Conservation (phyloP, 169 alveolate genomes). For the Plasmodium gaboni region DNA sequence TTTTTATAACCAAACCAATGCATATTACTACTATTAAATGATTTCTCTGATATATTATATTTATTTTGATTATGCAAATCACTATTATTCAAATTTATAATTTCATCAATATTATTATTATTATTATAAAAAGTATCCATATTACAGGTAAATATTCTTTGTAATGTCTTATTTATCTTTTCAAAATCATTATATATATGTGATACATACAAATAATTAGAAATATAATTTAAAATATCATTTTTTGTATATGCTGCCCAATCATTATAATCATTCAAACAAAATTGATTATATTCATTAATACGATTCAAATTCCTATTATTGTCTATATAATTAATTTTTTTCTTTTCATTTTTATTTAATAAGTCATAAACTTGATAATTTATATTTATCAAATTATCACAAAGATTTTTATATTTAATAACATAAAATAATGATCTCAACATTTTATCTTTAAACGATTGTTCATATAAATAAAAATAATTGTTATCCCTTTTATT, state of each 20-base stretch:
- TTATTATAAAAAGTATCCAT: not conserved
- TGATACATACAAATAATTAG: not conserved
- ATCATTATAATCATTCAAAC: not conserved
- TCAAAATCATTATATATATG: not conserved
- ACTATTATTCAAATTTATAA: not conserved
- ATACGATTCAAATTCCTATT: not conserved
- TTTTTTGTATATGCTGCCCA: not conserved
- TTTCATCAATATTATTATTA: not conserved
- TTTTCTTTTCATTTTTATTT: not conserved
- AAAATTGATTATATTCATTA: not conserved
- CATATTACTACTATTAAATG: not conserved
- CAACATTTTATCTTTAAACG: not conserved
- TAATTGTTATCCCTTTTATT: not conserved
- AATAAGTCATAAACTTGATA: not conserved
- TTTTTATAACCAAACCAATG: not conserved
- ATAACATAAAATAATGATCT: not conserved
- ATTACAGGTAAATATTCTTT: not conserved
- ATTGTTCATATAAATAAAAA: not conserved
- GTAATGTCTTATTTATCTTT: not conserved
- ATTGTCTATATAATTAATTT: not conserved
- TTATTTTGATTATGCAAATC: not conserved
- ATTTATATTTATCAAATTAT: not conserved
- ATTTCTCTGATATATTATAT: not conserved
- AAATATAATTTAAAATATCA: not conserved
- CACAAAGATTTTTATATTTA: not conserved